A percentile compares a stretch with the other conserved stretches of the same genome.
These are phyloP conservation scores for Penicillium parvum DNA, from an alignment of 495 filamentous ascomycete species.

Conservation along the genomic window DNA sequence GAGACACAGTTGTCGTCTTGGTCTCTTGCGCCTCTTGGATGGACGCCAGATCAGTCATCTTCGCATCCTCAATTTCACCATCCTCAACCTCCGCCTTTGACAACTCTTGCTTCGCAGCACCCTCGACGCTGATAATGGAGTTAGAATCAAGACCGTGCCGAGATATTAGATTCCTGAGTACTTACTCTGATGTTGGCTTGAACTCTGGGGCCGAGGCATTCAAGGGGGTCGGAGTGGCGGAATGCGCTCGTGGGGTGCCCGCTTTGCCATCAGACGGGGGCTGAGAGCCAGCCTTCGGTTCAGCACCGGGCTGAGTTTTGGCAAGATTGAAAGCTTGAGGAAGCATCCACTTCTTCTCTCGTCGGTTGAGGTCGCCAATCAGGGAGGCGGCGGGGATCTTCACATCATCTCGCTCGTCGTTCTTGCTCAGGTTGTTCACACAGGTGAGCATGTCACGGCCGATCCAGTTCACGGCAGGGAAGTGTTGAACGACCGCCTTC, in stretches of 20 bases:
- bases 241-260: constrained; percentile 34
- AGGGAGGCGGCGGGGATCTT: constrained; percentile 85
- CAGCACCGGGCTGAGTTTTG: constrained; percentile 23
- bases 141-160: constrained; percentile 12
- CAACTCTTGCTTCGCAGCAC: constrained; percentile 25
- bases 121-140: constrained; percentile 24
- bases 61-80: constrained; percentile 71
- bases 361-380: constrained; percentile 72
- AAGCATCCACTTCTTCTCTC: constrained; percentile 78
- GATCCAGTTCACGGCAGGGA: constrained; percentile 87
- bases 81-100: constrained; percentile 62
- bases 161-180: constrained; percentile 42
- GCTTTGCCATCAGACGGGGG: constrained; percentile 29
- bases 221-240: constrained; percentile 33
- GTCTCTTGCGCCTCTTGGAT: constrained; percentile 10
- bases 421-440: constrained; percentile 61
- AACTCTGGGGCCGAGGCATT: constrained; percentile 49
- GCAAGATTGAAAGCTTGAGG: constrained; percentile 66
- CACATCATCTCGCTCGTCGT: constrained; percentile 78
- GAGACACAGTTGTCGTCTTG: constrained; percentile 5
- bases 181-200: constrained; percentile 32
- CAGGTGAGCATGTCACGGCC: constrained; percentile 64
- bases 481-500: constrained; percentile 70
- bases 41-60: constrained; percentile 37
- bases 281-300: constrained; percentile 21